Evolutionary conservation across 768 basidiomycete genomes (phyloP), one percentile per base, ranked within the genome.

Genomic region (Tylopilus cervinicoccineus): DNA sequence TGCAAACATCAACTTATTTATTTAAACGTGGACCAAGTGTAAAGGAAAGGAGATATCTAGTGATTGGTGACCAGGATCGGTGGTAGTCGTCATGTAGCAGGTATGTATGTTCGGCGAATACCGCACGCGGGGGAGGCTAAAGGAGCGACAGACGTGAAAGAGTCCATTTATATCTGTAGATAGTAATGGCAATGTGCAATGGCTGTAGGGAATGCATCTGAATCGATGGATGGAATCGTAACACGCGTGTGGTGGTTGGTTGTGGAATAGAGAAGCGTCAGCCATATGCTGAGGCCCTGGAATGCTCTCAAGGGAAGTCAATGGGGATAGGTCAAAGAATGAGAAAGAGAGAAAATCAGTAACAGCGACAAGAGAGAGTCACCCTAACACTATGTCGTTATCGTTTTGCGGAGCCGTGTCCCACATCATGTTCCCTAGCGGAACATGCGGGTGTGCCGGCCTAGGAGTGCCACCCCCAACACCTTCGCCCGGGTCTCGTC

Each of bases 351-450:
- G 43, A 38, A 12, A 4, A 28, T 45, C 39, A 48, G 50, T 41
- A 39, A 48, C 37, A 31, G 39, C 36, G 19, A 46, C 28, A 16
- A 29, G 50, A 22, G 27, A 1, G 27, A 19, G 34, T 64, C 53
- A 67, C 28, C 67, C 66, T 12, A 67, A 51, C n/a, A 63, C 60
- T 10, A 67, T 52, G 31, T 67, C 67, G 37, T 65, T 55, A 24
- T 64, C 59, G n/a, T 54, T 56, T 38, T 54, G 67, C 13, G 61
- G 16, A 22, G 64, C 43, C 31, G 65, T 22, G 41, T 63, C 67
- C 65, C 65, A 67, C 5, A 62, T 47, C 56, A 54, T 60, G 50
- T 57, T 64, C 44, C 31, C 42, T n/a, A 61, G 47, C 20, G 60
- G 54, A 7, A 52, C 27, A 17, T 57, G 62, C 10, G 53, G 41